Evolutionary conservation across 805 yeast genomes (phyloP).

Genomic region (Isabelozyma heimii): DNA sequence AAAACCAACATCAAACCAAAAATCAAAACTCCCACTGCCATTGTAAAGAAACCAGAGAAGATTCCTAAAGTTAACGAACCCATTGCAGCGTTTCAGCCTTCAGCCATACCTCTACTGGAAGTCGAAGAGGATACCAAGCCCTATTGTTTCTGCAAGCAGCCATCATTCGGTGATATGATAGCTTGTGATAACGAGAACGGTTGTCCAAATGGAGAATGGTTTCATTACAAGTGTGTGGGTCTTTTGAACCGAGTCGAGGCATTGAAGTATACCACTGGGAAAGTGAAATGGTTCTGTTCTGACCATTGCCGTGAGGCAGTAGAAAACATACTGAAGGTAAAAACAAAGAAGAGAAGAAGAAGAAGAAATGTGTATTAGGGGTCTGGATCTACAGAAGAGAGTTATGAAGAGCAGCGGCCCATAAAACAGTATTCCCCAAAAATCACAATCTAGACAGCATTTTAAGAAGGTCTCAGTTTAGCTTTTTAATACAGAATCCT

Average conservation of each 20-base stretch:
- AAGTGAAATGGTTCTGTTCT: constrained; percentile 40
- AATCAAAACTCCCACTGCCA: neutral
- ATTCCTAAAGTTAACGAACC: neutral
- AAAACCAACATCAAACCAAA: neutral
- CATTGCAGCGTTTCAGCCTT: neutral
- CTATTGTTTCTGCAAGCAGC: constrained; percentile 92
- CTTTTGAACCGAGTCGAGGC: constrained; percentile 37
- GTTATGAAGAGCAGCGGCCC: too few relatives aligned
- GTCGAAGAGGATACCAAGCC: constrained; percentile 17
- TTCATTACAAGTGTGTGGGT: constrained; percentile 46
- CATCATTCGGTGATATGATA: constrained; percentile 93
- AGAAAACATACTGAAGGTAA: constrained; percentile 7
- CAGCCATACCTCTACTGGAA: constrained; percentile 1
- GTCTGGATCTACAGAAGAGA: neutral
- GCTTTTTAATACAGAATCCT: too few relatives aligned
- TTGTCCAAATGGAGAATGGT: constrained; percentile 47
- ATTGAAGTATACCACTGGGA: constrained; percentile 29
- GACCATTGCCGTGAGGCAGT: constrained; percentile 23
- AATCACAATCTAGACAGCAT: too few relatives aligned
- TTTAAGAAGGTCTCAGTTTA: neutral
- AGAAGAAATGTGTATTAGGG: neutral
- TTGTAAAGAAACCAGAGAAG: neutral
- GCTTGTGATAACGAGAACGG: constrained; percentile 75
- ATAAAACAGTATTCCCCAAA: too few relatives aligned
- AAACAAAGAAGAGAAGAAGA: constrained; percentile 12